Evolutionary conservation across 2,329 filamentous ascomycete genomes (phyloP).

Genomic region (Hymenoscyphus salicellus): DNA sequence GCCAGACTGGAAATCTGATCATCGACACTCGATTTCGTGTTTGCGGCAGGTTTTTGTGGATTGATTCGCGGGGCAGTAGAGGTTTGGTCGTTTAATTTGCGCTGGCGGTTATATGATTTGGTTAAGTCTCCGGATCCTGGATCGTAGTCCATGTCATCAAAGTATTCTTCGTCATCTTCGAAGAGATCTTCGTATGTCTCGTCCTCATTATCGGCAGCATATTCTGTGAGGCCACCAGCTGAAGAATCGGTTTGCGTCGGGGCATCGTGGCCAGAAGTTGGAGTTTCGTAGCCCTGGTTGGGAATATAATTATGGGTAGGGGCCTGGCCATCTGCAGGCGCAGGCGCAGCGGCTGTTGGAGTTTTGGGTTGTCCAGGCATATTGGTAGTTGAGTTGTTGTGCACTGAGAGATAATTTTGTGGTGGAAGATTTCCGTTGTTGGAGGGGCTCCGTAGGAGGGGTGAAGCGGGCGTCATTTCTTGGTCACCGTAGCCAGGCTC

Average conservation of each 20-base stretch:
- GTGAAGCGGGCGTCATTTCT: no score
- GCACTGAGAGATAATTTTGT: not conserved
- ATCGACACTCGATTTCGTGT: conserved; percentile 75
- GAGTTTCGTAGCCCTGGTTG: conserved; percentile 47
- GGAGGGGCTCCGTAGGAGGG: no score
- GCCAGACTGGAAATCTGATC: conserved; percentile 85
- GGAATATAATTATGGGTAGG: conserved; percentile 48
- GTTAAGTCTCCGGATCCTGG: conserved; percentile 67
- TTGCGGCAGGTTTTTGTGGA: conserved; percentile 73
- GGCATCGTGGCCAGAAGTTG: conserved; percentile 36
- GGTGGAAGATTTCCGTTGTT: not conserved
- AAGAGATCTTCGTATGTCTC: conserved; percentile 47
- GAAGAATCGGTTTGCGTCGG: conserved; percentile 33
- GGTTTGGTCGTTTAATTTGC: conserved; percentile 56
- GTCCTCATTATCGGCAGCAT: conserved; percentile 39
- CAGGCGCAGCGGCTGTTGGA: conserved; percentile 10
- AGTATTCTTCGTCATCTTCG: conserved; percentile 60
- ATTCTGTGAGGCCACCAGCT: conserved; percentile 32
- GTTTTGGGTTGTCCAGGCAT: not conserved
- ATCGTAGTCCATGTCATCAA: conserved; percentile 54
- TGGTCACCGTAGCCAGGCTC: no score
- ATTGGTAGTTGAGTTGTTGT: not conserved
- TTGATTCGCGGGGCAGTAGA: conserved; percentile 64
- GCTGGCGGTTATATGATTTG: conserved; percentile 81
- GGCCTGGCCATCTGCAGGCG: conserved; percentile 43